Conservation (phyloP, 2,329 filamentous ascomycete species). For the Fonsecaea monophora region DNA sequence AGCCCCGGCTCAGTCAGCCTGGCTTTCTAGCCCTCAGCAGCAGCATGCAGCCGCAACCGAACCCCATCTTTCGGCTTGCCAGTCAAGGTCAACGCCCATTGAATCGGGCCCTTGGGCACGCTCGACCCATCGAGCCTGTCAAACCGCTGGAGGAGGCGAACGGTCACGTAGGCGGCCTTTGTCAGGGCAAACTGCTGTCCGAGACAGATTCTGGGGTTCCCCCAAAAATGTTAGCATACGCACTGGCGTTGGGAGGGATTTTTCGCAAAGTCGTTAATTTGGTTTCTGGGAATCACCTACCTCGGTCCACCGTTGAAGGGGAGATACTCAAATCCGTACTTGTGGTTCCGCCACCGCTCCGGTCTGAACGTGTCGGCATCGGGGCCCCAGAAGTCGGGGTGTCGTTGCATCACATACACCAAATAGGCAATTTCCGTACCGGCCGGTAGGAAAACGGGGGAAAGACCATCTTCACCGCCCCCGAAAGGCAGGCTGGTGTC, state of each 20-base stretch:
- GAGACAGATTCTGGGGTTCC: slow-evolving; percentile 30
- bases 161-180: slow-evolving; percentile 70
- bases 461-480: slow-evolving; percentile 63
- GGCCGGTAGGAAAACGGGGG: slow-evolving; percentile 49
- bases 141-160: slow-evolving; percentile 69
- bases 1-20: too few relatives aligned
- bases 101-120: slow-evolving; percentile 9
- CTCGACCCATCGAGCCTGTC: slow-evolving; percentile 20
- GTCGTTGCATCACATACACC: slow-evolving; percentile 58
- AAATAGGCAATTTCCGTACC: slow-evolving; percentile 53
- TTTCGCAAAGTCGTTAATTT: too few relatives aligned
- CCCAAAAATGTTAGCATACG: too few relatives aligned
- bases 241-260: too few relatives aligned
- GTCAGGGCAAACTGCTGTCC: slow-evolving; percentile 77
- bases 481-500: slow-evolving; percentile 57
- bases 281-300: slow-evolving; percentile 3
- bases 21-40: slow-evolving; percentile 8
- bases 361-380: slow-evolving; percentile 61
- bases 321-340: slow-evolving; percentile 68
- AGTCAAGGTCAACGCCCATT: slow-evolving; percentile 20
- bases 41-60: slow-evolving; percentile 13
- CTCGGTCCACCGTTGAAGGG: slow-evolving; percentile 42
- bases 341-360: slow-evolving; percentile 73
- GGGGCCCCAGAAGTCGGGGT: slow-evolving; percentile 43
- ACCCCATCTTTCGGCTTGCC: slow-evolving; percentile 20